phyloP scores from a whole-genome alignment of 2,329 filamentous ascomycete species.

The Sphaerulina vaccinii region DNA sequence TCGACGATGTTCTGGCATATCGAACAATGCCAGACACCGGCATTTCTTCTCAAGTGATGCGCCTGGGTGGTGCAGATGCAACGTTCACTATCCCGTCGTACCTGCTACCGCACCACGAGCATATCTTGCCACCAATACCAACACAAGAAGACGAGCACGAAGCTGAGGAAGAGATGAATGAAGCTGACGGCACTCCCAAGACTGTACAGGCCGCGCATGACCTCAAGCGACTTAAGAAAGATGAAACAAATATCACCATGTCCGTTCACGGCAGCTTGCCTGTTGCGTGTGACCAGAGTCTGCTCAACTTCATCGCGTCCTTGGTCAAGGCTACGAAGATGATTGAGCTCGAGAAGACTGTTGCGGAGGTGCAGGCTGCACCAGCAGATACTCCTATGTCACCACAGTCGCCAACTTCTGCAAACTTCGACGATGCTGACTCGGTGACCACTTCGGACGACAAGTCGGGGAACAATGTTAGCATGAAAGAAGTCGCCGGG shows the following conservation, averaged over 20 bases:
- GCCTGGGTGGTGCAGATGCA: conserved; percentile 53
- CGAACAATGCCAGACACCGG: conserved; percentile 46
- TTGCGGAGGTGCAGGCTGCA: conserved; percentile 35
- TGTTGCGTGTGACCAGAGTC: conserved; percentile 50
- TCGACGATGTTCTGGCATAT: conserved; percentile 52
- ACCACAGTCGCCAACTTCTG: conserved; percentile 32
- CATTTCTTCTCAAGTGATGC: conserved; percentile 50
- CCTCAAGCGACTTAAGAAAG: conserved; percentile 44
- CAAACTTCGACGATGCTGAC: conserved; percentile 29
- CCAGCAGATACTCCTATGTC: conserved; percentile 16
- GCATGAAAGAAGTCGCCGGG: conserved; percentile 22
- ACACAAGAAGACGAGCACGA: conserved; percentile 37
- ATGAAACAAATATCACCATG: conserved; percentile 51
- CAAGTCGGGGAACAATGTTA: conserved; percentile 3
- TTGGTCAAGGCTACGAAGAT: conserved; percentile 59
- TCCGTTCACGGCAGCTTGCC: conserved; percentile 52
- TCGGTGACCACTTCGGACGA: conserved; percentile 24
- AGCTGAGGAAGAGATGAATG: conserved; percentile 41
- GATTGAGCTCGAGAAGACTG: conserved; percentile 52
- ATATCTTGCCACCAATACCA: conserved; percentile 48
- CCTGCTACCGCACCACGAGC: conserved; percentile 56
- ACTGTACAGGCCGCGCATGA: conserved; percentile 42
- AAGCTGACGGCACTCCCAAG: conserved; percentile 48
- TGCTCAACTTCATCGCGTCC: conserved; percentile 56
- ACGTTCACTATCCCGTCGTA: conserved; percentile 50